Percentiles rank a stretch among this genome's conserved stretches.
Evolutionary conservation across 371 early-diverging fungal genomes (phyloP).

Genomic region (Mucor lusitanicus): DNA sequence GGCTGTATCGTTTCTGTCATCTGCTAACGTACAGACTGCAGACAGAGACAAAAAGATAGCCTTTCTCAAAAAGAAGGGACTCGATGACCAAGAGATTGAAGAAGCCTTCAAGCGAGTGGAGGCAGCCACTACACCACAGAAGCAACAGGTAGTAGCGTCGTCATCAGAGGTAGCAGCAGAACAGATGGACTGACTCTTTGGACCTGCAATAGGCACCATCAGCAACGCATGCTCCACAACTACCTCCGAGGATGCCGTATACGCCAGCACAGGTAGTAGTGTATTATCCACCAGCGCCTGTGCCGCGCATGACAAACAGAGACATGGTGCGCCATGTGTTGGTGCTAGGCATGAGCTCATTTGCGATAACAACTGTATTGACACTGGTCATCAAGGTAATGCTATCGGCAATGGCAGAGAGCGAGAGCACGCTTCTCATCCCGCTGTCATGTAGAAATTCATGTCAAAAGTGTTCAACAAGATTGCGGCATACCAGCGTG

Average conservation of each 20-base stretch:
- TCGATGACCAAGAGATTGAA: slow-evolving; percentile 59
- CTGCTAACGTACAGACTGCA: slow-evolving; percentile 55
- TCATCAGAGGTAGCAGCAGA: not conserved
- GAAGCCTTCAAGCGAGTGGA: slow-evolving; percentile 48
- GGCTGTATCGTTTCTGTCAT: slow-evolving; percentile 58
- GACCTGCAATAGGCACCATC: not conserved
- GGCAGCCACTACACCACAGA: not conserved
- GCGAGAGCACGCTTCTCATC: not conserved
- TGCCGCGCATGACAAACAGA: slow-evolving; percentile 22
- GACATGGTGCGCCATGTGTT: slow-evolving; percentile 30
- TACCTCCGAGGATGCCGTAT: slow-evolving; percentile 12
- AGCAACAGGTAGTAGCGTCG: not conserved
- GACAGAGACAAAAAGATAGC: slow-evolving; percentile 57
- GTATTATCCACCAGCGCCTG: slow-evolving; percentile 28
- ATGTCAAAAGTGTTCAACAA: slow-evolving; percentile 9
- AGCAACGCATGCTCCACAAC: not conserved
- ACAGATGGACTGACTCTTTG: not conserved
- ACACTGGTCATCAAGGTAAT: slow-evolving; percentile 38
- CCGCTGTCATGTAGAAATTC: slow-evolving; percentile 6
- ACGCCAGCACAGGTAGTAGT: slow-evolving; percentile 22
- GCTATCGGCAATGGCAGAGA: not conserved
- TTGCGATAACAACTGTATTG: slow-evolving; percentile 33
- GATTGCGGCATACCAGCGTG: slow-evolving; percentile 18
- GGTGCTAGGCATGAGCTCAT: slow-evolving; percentile 29
- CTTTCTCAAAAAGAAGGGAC: slow-evolving; percentile 61